phyloP scores from a whole-genome alignment of 768 basidiomycete species.

The Hirschioporus abietinus region DNA sequence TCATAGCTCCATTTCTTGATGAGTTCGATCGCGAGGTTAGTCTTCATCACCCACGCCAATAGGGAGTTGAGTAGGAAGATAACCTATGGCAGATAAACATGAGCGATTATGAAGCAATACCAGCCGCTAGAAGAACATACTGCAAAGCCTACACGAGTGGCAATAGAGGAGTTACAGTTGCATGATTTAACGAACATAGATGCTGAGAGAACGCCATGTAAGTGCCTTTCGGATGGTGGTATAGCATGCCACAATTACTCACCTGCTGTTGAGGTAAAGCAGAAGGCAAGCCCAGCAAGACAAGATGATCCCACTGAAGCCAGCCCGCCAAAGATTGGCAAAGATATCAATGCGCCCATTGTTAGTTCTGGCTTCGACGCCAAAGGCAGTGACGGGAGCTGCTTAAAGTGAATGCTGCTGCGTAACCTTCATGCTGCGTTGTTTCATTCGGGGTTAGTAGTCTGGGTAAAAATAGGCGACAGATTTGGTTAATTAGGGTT shows the following conservation, averaged over 20 bases:
- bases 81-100: conserved; percentile 43
- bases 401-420: not conserved
- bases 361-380: conserved; percentile 8
- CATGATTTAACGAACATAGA: conserved; percentile 98
- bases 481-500: not conserved
- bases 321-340: conserved; percentile 65
- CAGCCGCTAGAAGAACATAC: conserved; percentile 36
- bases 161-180: conserved; percentile 98
- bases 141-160: conserved; percentile 93
- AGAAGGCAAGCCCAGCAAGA: conserved; percentile 77
- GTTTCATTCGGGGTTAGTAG: not conserved
- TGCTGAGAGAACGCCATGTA: conserved; percentile 40
- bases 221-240: conserved; percentile 7
- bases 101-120: no score
- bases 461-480: not conserved
- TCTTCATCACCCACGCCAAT: conserved; percentile 95
- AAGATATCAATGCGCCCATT: conserved; percentile 73
- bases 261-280: conserved; percentile 84
- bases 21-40: conserved; percentile 76
- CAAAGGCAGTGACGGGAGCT: not conserved
- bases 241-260: conserved; percentile 17
- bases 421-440: not conserved
- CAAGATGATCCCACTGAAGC: conserved; percentile 78
- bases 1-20: conserved; percentile 93
- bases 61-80: conserved; percentile 96